phyloP scores from a whole-genome alignment of 2,329 filamentous ascomycete genomes.

The Ophiostoma australiae region DNA sequence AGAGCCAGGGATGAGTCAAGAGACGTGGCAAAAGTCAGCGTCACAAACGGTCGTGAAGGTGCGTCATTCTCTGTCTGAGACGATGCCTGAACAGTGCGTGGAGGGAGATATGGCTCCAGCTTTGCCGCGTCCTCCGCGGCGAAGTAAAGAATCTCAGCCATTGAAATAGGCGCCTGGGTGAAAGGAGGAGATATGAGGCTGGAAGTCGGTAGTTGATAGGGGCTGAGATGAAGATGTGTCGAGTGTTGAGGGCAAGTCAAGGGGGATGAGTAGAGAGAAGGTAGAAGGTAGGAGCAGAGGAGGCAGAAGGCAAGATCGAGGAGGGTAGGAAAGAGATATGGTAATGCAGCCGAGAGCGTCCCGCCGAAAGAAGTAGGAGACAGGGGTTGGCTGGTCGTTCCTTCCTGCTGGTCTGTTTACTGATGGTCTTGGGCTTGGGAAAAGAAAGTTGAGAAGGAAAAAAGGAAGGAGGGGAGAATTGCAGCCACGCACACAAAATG shows the following conservation, averaged over 20 bases:
- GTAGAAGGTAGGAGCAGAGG: neutral
- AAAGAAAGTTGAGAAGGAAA: neutral
- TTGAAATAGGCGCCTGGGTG: constrained; percentile 5
- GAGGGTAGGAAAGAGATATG: neutral
- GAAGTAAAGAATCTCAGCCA: constrained; percentile 29
- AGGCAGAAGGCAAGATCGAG: neutral
- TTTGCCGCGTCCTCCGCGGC: constrained; percentile 28
- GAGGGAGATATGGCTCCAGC: constrained; percentile 30
- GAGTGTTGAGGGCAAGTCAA: neutral
- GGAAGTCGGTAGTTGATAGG: neutral
- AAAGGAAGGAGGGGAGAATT: neutral
- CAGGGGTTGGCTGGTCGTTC: neutral
- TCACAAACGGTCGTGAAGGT: constrained; percentile 51
- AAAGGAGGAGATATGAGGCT: neutral
- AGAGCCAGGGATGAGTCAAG: constrained; percentile 77
- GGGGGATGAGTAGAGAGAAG: neutral
- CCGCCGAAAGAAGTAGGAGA: neutral
- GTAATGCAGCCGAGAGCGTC: neutral
- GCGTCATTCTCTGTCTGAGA: neutral
- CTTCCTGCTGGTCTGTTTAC: neutral
- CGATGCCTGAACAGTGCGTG: neutral
- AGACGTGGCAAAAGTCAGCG: constrained; percentile 85
- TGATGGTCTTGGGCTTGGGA: neutral
- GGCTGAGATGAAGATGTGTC: neutral
- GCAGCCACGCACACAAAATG: neutral